phyloP scores from a whole-genome alignment of 495 filamentous ascomycete genomes.

The Lasiosphaeria ovina region DNA sequence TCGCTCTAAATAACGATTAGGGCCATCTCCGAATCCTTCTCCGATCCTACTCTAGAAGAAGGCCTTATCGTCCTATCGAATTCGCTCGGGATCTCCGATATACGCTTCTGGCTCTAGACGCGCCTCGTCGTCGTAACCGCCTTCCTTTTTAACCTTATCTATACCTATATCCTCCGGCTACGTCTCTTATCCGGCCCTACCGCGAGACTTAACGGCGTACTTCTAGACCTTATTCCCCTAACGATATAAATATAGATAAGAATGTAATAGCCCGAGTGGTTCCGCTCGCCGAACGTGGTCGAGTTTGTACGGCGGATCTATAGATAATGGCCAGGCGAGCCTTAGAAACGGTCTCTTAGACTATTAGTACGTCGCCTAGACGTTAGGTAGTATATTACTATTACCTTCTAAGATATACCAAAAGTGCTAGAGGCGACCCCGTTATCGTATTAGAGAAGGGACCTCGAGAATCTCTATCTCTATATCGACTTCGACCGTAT shows the following conservation, averaged over 20 bases:
- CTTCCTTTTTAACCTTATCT: conserved; percentile 2
- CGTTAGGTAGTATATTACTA: conserved; percentile 1
- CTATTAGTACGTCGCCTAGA: neutral
- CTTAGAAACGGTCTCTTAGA: conserved; percentile 1
- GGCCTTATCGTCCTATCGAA: neutral
- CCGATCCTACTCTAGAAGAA: neutral
- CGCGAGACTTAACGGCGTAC: conserved; percentile 6
- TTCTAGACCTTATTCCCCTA: conserved; percentile 10
- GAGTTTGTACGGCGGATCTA: conserved; percentile 1
- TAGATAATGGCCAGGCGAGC: neutral
- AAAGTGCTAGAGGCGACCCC: conserved; percentile 2
- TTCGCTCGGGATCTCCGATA: conserved; percentile 6
- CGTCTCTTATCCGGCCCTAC: conserved; percentile 8
- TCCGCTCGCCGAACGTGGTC: conserved; percentile 8
- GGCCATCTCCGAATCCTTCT: conserved; percentile 2
- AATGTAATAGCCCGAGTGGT: conserved; percentile 12
- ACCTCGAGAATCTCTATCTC: conserved; percentile 1
- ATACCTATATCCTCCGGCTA: conserved; percentile 4
- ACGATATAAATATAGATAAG: conserved; percentile 7
- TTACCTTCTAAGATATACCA: neutral
- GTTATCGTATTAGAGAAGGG: neutral
- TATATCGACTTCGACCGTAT: conserved; percentile 3
- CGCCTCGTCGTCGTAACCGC: conserved; percentile 12
- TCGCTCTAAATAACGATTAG: too few relatives aligned
- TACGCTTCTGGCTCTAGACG: conserved; percentile 10